A percentile compares a stretch with the other conserved stretches of the same genome.
Evolutionary conservation across 192 early-diverging fungal genomes (phyloP).

Genomic region (Mortierella hygrophila): DNA sequence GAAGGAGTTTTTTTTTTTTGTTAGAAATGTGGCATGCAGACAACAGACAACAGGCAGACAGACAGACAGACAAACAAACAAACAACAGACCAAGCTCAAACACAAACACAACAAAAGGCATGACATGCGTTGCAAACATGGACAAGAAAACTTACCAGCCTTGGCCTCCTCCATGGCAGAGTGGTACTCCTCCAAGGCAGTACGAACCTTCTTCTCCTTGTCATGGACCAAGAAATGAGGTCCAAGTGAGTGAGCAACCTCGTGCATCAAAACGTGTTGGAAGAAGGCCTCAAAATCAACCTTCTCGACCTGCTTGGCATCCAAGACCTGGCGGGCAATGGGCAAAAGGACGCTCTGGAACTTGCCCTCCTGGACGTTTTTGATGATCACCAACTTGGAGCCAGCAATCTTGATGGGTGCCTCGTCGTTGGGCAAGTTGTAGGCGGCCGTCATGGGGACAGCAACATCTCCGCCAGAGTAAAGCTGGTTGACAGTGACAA

Average conservation of each 20-base stretch:
- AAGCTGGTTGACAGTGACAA: conserved; percentile 82
- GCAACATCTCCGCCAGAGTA: conserved; percentile 79
- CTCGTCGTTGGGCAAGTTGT: conserved; percentile 85
- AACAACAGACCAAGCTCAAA: background rate
- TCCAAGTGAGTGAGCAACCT: conserved; percentile 79
- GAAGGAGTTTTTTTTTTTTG: background rate
- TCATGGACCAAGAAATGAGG: conserved; percentile 67
- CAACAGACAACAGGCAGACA: background rate
- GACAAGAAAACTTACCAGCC: conserved; percentile 58
- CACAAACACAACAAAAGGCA: background rate
- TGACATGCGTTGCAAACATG: background rate
- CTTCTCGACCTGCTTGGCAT: conserved; percentile 63
- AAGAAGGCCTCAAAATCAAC: conserved; percentile 79
- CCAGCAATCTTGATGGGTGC: conserved; percentile 75
- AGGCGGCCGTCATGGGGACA: conserved; percentile 82
- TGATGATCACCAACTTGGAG: conserved; percentile 80
- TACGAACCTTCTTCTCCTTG: conserved; percentile 71
- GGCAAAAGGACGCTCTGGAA: conserved; percentile 72
- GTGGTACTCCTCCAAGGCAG: conserved; percentile 74
- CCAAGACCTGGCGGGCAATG: conserved; percentile 69
- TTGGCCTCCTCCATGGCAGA: conserved; percentile 85
- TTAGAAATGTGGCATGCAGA: background rate
- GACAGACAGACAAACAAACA: conserved; percentile 1
- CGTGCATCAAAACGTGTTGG: conserved; percentile 78
- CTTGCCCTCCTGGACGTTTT: conserved; percentile 83